Evolutionary conservation across 805 yeast species (phyloP).

Genomic region (Dipodascus geniculatus): DNA sequence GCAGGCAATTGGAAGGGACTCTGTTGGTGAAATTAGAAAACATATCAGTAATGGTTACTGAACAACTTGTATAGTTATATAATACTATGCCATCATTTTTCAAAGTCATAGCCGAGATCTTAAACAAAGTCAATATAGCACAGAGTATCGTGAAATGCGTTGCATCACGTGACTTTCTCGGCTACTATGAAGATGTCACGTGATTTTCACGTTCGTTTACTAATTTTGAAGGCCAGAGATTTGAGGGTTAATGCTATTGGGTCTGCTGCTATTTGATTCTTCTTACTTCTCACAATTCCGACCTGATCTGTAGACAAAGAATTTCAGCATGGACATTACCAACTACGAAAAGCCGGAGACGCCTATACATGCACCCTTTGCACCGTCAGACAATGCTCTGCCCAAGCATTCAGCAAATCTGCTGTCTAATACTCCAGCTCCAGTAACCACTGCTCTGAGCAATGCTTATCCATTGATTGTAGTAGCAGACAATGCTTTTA

Average conservation of each 20-base stretch:
- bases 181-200: background rate
- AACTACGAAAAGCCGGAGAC: background rate
- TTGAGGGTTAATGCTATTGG: background rate
- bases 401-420: constrained; percentile 59
- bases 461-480: constrained; percentile 77
- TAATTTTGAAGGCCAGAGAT: background rate
- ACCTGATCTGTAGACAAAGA: background rate
- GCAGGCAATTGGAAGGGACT: background rate
- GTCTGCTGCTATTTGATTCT: background rate
- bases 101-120: too few relatives aligned
- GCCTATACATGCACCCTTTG: constrained; percentile 27
- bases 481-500: constrained; percentile 54
- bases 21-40: background rate
- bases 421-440: constrained; percentile 80
- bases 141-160: too few relatives aligned
- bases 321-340: background rate
- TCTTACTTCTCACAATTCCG: background rate
- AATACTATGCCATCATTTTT: too few relatives aligned
- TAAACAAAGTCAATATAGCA: too few relatives aligned
- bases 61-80: background rate
- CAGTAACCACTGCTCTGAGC: constrained; percentile 72
- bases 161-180: too few relatives aligned
- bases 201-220: background rate
- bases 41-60: background rate
- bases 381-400: constrained; percentile 28